These are phyloP conservation scores for Leptoxyphium fumago DNA, from an alignment of 2,329 filamentous ascomycete genomes.

Conservation along the genomic window DNA sequence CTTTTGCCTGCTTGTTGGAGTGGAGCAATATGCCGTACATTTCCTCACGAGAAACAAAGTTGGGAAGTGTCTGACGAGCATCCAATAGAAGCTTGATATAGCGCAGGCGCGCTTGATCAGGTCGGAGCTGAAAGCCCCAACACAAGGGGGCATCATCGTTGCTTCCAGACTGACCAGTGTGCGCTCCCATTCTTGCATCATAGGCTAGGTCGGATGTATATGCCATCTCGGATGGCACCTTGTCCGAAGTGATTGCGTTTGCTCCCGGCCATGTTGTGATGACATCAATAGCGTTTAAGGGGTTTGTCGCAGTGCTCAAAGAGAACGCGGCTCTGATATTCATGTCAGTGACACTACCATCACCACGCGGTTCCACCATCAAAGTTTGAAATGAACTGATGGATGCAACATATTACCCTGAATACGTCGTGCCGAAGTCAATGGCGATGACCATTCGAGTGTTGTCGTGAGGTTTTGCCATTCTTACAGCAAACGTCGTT, in stretches of 20 bases:
- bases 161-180: neutral
- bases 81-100: constrained; percentile 80
- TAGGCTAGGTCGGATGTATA: constrained; percentile 30
- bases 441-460: constrained; percentile 55
- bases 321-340: constrained; percentile 22
- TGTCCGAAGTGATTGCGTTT: constrained; percentile 77
- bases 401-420: constrained; percentile 27
- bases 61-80: constrained; percentile 63
- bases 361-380: no score
- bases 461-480: no score
- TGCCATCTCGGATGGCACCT: constrained; percentile 64
- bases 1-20: constrained; percentile 61
- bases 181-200: neutral
- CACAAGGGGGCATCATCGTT: constrained; percentile 26
- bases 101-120: constrained; percentile 58
- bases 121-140: constrained; percentile 75
- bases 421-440: constrained; percentile 76
- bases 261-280: constrained; percentile 75
- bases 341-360: neutral
- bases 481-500: no score
- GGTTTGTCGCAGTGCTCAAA: constrained; percentile 30
- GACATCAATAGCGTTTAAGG: constrained; percentile 66
- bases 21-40: constrained; percentile 62
- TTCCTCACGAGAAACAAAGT: constrained; percentile 64
- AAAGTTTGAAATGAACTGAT: no score